Base-by-base conservation (phyloP, 345 rosid genomes). In the Salix viminalis region DNA sequence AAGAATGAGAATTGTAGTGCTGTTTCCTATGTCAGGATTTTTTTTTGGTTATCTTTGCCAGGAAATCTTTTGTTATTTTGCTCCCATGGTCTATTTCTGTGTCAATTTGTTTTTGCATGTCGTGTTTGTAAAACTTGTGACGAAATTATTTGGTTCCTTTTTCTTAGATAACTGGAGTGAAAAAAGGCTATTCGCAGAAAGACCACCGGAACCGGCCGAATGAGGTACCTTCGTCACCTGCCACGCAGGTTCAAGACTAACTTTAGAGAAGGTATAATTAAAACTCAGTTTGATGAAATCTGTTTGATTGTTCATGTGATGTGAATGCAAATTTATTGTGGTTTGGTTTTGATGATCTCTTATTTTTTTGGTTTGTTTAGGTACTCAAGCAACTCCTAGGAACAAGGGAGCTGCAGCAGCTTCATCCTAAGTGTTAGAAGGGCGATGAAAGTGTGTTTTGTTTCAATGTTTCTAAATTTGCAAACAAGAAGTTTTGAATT, bases 241-340 rank as follows among this genome's bases (percentile, higher is more conserved):
- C 78, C 82, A 12, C 78, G 77, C 75, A 74, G 82, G 82, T 79
- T 79, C 76, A 79, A 79, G 78, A 74, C 70, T 21, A 71, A 75
- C 44, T 80, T 80, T 64, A 50, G 76, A 52, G 79, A 75, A 65
- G 83, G 79, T 75, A 61, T 61, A 18, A 21, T 9, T 14, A 0
- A 28, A 32, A 54, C 37, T 36, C 21, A 8, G 28, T n/a, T 58
- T 24, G 23, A 13, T 15, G 18, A 15, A 46, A 14, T 4, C 6
- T 28, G 11, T 19, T 19, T 61, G 54, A 15, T 10, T 5, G 15
- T 30, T 16, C 58, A 4, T 42, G 46, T 42, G 46, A 42, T 42
- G 46, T 42, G 46, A 42, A 18, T 2, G 37, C 15, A 4, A 5
- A 23, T 65, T 7, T 21, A 1, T 18, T 37, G 24, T 68, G 24